Evolutionary conservation across 805 yeast species (phyloP).

Genomic region (Saccharomyces mikatae): DNA sequence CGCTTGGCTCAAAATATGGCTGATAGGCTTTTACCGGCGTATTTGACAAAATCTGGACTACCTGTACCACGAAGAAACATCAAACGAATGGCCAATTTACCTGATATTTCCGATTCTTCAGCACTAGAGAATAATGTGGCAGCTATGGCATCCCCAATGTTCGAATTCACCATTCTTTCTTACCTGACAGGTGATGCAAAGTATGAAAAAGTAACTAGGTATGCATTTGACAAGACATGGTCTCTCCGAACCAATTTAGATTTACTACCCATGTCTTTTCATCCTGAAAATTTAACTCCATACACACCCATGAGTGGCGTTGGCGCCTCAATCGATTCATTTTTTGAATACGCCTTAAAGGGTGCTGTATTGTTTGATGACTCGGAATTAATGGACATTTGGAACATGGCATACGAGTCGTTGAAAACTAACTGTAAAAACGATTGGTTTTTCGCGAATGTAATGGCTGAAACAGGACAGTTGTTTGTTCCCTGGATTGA

Average conservation of each 20-base stretch:
- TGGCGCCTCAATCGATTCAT: conserved; percentile 89
- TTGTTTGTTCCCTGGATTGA: conserved; percentile 67
- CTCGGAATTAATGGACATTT: conserved; percentile 41
- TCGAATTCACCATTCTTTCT: conserved; percentile 74
- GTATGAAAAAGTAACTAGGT: conserved; percentile 54
- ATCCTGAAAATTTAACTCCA: conserved; percentile 50
- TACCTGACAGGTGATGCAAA: conserved; percentile 63
- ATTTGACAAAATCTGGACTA: conserved; percentile 51
- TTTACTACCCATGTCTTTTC: conserved; percentile 70
- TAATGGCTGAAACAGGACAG: conserved; percentile 46
- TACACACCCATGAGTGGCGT: conserved; percentile 60
- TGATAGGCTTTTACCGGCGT: conserved; percentile 59
- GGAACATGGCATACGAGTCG: conserved; percentile 54
- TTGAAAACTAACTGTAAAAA: conserved; percentile 44
- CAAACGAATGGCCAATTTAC: conserved; percentile 40
- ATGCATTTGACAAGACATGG: conserved; percentile 69
- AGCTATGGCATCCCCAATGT: conserved; percentile 75
- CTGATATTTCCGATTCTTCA: conserved; percentile 35
- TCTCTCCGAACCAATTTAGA: conserved; percentile 49
- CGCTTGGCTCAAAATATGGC: conserved; percentile 71
- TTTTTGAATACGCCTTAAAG: conserved; percentile 81
- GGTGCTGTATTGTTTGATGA: conserved; percentile 67
- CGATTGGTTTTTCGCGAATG: conserved; percentile 49
- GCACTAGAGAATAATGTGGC: conserved; percentile 73
- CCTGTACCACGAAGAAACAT: conserved; percentile 80